phyloP scores from a whole-genome alignment of 2,329 filamentous ascomycete species.

The Stromatinia cepivora region DNA sequence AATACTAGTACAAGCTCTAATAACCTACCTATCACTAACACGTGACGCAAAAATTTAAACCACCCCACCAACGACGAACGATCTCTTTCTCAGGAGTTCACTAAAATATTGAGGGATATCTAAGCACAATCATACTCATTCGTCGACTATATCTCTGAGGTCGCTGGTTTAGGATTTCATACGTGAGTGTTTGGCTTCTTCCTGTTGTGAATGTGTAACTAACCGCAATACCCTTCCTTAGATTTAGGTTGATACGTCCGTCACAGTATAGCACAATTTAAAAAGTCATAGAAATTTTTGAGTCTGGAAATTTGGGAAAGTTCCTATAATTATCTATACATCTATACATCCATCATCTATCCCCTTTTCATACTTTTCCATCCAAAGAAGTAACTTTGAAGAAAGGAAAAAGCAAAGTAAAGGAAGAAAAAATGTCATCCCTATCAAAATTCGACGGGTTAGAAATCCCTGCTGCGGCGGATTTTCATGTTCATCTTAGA shows the following conservation, averaged over 20 bases:
- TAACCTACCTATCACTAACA: background rate
- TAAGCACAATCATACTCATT: background rate
- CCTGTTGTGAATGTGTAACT: background rate
- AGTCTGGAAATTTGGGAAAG: background rate
- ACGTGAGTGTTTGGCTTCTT: background rate
- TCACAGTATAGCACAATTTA: background rate
- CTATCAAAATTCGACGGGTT: constrained; percentile 32
- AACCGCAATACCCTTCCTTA: background rate
- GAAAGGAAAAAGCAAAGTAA: background rate
- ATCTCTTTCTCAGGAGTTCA: background rate
- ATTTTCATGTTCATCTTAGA: constrained; percentile 47
- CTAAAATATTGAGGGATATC: background rate
- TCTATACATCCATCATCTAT: background rate
- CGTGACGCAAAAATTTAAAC: constrained; percentile 5
- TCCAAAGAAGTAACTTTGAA: background rate
- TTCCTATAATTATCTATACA: background rate
- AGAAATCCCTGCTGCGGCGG: constrained; percentile 62
- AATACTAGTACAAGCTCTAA: background rate
- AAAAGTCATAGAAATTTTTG: background rate
- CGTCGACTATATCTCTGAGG: background rate
- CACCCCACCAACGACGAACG: constrained; percentile 11
- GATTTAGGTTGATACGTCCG: no score
- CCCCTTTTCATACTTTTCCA: background rate
- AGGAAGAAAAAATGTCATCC: background rate
- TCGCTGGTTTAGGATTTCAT: background rate